phyloP scores from a whole-genome alignment of 1,284 basidiomycete species.

The Sphagnurus paluster region DNA sequence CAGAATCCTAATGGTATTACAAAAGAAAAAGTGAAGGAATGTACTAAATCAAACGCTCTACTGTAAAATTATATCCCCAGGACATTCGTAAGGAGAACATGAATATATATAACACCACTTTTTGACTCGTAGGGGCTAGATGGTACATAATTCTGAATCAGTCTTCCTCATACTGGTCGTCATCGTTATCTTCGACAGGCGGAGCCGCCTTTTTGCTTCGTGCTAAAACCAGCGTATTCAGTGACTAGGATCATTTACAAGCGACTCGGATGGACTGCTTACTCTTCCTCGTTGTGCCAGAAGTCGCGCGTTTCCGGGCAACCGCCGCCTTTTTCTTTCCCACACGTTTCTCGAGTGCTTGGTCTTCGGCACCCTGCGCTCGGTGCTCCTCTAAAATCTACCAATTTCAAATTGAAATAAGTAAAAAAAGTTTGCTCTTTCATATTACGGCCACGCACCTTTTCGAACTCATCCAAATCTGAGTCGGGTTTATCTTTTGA shows the following conservation, averaged over 20 bases:
- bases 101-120: too few relatives aligned
- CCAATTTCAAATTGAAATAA: constrained; percentile 43
- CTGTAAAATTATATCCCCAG: too few relatives aligned
- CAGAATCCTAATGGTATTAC: too few relatives aligned
- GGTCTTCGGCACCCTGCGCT: constrained; percentile 87
- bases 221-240: constrained; percentile 6
- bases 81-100: too few relatives aligned
- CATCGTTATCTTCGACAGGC: constrained; percentile 13
- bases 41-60: too few relatives aligned
- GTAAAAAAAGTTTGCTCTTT: constrained; percentile 41
- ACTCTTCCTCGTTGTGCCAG: constrained; percentile 29
- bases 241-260: not conserved
- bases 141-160: too few relatives aligned
- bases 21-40: too few relatives aligned
- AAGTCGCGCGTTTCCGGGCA: constrained; percentile 60
- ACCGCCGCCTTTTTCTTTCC: constrained; percentile 79
- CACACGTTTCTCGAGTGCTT: constrained; percentile 84
- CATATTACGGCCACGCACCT: too few relatives aligned
- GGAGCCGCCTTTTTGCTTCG: constrained; percentile 15
- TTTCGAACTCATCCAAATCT: constrained; percentile 89
- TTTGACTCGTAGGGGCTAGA: too few relatives aligned
- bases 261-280: constrained; percentile 1
- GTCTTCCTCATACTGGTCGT: constrained; percentile 17
- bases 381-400: constrained; percentile 84
- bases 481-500: constrained; percentile 87